Percentiles rank a stretch among this genome's conserved stretches.
Conservation (phyloP, 2,329 filamentous ascomycete species). For the Sporothrix inflata region DNA sequence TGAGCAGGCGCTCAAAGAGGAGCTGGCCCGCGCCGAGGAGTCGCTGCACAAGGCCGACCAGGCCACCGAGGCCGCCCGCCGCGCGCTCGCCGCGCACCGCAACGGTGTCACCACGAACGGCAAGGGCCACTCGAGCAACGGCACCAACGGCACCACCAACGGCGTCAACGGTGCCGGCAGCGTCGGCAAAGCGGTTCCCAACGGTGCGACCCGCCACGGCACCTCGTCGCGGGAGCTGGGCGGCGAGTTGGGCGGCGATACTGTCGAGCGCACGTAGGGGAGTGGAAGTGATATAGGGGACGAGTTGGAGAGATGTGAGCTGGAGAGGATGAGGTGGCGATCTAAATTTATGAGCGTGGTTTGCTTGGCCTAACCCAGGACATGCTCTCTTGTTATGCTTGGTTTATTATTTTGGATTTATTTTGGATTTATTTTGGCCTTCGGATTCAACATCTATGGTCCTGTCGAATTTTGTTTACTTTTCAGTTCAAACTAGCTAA, state of each 20-base stretch:
- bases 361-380: slow-evolving; percentile 6
- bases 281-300: background rate
- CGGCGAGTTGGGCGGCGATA: slow-evolving; percentile 67
- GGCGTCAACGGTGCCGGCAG: slow-evolving; percentile 16
- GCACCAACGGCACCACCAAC: slow-evolving; percentile 35
- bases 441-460: slow-evolving; percentile 30
- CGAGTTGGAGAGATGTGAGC: no score
- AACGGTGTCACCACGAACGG: slow-evolving; percentile 3
- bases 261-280: slow-evolving; percentile 36
- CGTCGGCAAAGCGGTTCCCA: slow-evolving; percentile 27
- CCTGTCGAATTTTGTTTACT: background rate
- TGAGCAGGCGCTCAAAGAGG: slow-evolving; percentile 47
- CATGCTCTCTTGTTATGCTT: slow-evolving; percentile 12
- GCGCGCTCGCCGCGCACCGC: slow-evolving; percentile 48
- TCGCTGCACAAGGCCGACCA: slow-evolving; percentile 52
- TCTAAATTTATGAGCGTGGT: background rate
- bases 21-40: slow-evolving; percentile 51
- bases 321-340: background rate
- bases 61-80: slow-evolving; percentile 50
- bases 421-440: background rate
- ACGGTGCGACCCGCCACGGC: slow-evolving; percentile 45
- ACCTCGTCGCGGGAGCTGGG: slow-evolving; percentile 58
- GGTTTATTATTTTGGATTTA: background rate
- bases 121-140: slow-evolving; percentile 2
- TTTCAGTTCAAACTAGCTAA: background rate